These are phyloP conservation scores for Stromatinia cepivora DNA, from an alignment of 2,329 filamentous ascomycete species.

Conservation along the genomic window DNA sequence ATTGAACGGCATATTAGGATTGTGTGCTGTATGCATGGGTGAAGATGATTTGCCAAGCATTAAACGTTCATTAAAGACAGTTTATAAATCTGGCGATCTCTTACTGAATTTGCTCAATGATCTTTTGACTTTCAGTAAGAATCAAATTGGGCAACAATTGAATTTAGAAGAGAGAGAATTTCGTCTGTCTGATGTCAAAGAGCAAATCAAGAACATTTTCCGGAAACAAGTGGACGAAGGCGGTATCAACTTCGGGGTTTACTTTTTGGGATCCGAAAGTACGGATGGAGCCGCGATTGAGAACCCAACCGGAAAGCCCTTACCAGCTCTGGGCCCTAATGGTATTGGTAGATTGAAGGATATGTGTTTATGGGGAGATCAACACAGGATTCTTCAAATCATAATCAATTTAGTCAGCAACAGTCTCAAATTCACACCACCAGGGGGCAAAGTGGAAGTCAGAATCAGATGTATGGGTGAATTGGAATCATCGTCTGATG, in stretches of 20 bases:
- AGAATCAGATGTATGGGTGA: slow-evolving; percentile 73
- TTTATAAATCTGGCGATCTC: slow-evolving; percentile 86
- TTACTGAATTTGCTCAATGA: slow-evolving; percentile 85
- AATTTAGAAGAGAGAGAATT: slow-evolving; percentile 85
- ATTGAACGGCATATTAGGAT: slow-evolving; percentile 91
- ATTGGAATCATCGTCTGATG: slow-evolving; percentile 34
- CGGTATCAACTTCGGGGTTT: slow-evolving; percentile 70
- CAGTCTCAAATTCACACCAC: slow-evolving; percentile 84
- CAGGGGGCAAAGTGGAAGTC: slow-evolving; percentile 72
- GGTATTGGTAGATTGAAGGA: slow-evolving; percentile 73
- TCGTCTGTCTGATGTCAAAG: slow-evolving; percentile 75
- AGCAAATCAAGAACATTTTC: slow-evolving; percentile 84
- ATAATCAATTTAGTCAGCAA: slow-evolving; percentile 92
- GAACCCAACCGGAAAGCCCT: slow-evolving; percentile 34
- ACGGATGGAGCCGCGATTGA: slow-evolving; percentile 27
- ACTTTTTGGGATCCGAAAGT: slow-evolving; percentile 60
- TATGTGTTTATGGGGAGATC: slow-evolving; percentile 86
- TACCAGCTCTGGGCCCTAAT: slow-evolving; percentile 62
- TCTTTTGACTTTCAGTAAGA: slow-evolving; percentile 89
- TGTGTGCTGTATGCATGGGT: slow-evolving; percentile 91
- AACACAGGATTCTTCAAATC: slow-evolving; percentile 88
- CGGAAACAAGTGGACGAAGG: slow-evolving; percentile 78
- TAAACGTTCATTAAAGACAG: slow-evolving; percentile 79
- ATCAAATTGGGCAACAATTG: slow-evolving; percentile 85
- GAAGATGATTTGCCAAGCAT: slow-evolving; percentile 77